These are phyloP conservation scores for Jamesozyma hellenica DNA, from an alignment of 805 yeast genomes.

Conservation along the genomic window DNA sequence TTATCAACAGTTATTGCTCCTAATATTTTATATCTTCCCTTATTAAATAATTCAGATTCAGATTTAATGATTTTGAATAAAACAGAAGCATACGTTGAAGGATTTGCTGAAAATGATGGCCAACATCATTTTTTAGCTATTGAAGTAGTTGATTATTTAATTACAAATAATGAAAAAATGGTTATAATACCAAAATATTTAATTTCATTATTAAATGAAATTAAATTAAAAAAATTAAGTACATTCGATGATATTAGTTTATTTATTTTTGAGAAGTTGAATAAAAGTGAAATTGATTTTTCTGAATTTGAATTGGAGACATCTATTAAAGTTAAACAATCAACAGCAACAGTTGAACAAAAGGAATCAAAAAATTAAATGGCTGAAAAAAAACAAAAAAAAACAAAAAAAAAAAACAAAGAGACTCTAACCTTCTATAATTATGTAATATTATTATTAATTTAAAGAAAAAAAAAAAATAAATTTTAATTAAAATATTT, in stretches of 20 bases:
- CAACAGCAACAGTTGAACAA: conserved; percentile 17
- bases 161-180: conserved; percentile 70
- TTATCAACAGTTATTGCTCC: conserved; percentile 94
- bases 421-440: too few relatives aligned
- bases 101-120: conserved; percentile 38
- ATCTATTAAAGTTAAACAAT: conserved; percentile 18
- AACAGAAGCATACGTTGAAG: conserved; percentile 27
- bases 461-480: too few relatives aligned
- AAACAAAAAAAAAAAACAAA: too few relatives aligned
- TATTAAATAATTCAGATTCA: conserved; percentile 6
- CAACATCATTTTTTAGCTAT: conserved; percentile 81
- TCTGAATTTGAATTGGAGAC: conserved; percentile 21
- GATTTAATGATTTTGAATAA: conserved; percentile 6
- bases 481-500: too few relatives aligned
- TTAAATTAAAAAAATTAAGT: conserved; percentile 8
- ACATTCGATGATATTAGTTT: conserved; percentile 14
- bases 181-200: conserved; percentile 66
- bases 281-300: conserved; percentile 13
- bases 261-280: conserved; percentile 11
- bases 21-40: conserved; percentile 54
- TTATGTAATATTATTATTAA: too few relatives aligned
- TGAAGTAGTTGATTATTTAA: conserved; percentile 77
- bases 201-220: conserved; percentile 36
- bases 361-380: conserved; percentile 5
- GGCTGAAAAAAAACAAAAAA: too few relatives aligned